phyloP scores from a whole-genome alignment of 805 yeast genomes.

The Zygoascus flipseniorum region DNA sequence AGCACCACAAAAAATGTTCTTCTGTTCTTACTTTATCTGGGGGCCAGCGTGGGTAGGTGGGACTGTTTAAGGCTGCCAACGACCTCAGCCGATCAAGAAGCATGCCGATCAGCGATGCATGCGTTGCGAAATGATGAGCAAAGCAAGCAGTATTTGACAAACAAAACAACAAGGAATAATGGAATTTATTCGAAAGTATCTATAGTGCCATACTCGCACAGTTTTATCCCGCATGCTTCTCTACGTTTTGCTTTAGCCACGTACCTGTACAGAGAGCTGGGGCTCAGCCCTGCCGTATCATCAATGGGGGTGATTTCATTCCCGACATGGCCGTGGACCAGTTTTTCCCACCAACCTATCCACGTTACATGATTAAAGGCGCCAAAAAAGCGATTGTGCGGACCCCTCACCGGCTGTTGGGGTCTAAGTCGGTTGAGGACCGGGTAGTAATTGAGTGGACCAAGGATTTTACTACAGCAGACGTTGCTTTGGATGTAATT shows the following conservation, averaged over 20 bases:
- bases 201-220: neutral
- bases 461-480: conserved; percentile 27
- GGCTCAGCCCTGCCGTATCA: no score
- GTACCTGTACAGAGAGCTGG: neutral
- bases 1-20: neutral
- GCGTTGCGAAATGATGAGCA: no score
- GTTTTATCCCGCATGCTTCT: neutral
- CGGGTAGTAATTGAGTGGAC: conserved; percentile 28
- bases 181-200: no score
- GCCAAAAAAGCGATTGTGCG: conserved; percentile 30
- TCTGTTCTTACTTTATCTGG: no score
- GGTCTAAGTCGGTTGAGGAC: conserved; percentile 28
- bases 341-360: neutral
- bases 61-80: no score
- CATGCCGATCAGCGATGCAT: no score
- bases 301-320: no score
- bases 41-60: no score
- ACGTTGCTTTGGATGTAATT: conserved; percentile 23
- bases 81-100: no score
- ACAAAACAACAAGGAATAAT: no score
- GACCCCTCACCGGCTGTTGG: conserved; percentile 29
- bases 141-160: no score
- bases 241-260: neutral
- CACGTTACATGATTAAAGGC: conserved; percentile 22
- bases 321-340: no score